A percentile compares a stretch with the other conserved stretches of the same genome.
These are phyloP conservation scores for Quercus mongolica DNA, from an alignment of 306 rosid genomes.

Conservation along the genomic window DNA sequence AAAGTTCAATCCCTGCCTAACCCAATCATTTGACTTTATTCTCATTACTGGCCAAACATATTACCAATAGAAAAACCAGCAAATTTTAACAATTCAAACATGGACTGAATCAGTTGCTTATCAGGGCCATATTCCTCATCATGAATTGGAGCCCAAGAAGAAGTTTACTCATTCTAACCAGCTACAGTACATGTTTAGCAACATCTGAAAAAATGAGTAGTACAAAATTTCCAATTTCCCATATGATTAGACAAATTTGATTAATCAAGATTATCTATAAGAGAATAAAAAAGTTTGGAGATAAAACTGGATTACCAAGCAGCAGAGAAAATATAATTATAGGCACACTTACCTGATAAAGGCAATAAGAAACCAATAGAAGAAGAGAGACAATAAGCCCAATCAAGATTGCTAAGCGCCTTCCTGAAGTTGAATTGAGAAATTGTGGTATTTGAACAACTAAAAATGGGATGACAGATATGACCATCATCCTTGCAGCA, in stretches of 20 bases:
- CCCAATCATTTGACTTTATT: not conserved
- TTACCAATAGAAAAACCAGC: not conserved
- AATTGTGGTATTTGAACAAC: conserved; percentile 87
- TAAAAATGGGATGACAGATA: conserved; percentile 75
- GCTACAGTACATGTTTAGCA: not conserved
- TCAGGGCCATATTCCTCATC: not conserved
- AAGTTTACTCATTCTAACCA: not conserved
- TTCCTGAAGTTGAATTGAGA: conserved; percentile 65
- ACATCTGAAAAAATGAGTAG: not conserved
- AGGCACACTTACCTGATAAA: conserved; percentile 63
- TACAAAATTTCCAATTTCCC: not conserved
- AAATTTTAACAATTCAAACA: not conserved
- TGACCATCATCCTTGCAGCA: conserved; percentile 76
- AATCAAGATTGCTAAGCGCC: conserved; percentile 76
- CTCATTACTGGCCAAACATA: not conserved
- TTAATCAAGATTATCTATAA: not conserved
- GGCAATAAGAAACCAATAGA: conserved; percentile 60
- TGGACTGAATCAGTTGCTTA: not conserved
- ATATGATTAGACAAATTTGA: not conserved
- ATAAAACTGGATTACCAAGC: not conserved
- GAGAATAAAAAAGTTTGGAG: not conserved
- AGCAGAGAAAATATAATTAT: not conserved
- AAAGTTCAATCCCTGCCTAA: not conserved
- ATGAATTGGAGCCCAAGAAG: not conserved
- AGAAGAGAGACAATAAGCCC: conserved; percentile 55